phyloP scores from a whole-genome alignment of 306 rosid species.

The Datisca glomerata region DNA sequence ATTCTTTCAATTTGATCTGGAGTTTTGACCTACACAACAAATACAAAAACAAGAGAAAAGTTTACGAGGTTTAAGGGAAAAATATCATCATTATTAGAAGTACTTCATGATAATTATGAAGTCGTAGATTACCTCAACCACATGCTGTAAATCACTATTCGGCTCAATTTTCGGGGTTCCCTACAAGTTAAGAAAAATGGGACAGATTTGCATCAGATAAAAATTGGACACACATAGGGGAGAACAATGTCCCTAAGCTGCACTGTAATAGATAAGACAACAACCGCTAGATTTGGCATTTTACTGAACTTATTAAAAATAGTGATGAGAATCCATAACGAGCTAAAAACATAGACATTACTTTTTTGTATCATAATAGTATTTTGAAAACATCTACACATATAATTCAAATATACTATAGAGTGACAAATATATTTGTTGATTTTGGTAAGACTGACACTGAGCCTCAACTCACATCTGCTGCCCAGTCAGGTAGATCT shows the following conservation, averaged over 20 bases:
- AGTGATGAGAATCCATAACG: neutral
- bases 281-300: constrained; percentile 6
- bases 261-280: neutral
- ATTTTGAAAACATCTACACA: no score
- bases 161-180: constrained; percentile 85
- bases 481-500: constrained; percentile 85
- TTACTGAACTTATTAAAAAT: neutral
- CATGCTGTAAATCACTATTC: constrained; percentile 58
- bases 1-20: constrained; percentile 59
- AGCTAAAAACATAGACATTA: neutral
- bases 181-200: constrained; percentile 23
- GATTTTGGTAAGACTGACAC: no score
- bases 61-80: neutral
- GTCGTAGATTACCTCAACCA: constrained; percentile 54
- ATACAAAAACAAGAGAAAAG: constrained; percentile 1
- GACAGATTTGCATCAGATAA: constrained; percentile 10
- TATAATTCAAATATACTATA: no score
- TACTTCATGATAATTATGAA: neutral
- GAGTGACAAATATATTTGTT: no score
- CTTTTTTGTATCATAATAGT: no score
- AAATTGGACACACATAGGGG: neutral
- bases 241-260: neutral
- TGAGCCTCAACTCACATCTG: constrained; percentile 82
- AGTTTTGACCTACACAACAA: constrained; percentile 58
- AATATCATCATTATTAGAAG: neutral